phyloP scores from a whole-genome alignment of 2,329 filamentous ascomycete species.

The Trichoderma atrobrunneum region DNA sequence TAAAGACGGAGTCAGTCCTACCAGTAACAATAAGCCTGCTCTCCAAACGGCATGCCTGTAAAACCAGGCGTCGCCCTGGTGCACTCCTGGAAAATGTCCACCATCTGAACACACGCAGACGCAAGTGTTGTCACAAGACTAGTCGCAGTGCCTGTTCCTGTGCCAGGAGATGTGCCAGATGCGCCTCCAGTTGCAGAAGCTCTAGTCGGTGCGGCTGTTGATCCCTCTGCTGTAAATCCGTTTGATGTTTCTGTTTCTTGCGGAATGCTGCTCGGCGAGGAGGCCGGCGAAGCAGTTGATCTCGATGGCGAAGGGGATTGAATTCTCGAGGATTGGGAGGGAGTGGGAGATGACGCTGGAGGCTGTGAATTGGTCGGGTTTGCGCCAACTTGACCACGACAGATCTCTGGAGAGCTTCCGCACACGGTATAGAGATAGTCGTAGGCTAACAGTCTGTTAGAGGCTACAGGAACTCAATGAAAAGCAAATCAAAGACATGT shows the following conservation, averaged over 20 bases:
- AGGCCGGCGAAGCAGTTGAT: neutral
- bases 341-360: neutral
- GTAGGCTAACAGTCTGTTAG: slow-evolving; percentile 25
- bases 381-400: neutral
- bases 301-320: neutral
- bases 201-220: neutral
- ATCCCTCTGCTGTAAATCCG: neutral
- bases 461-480: neutral
- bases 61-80: slow-evolving; percentile 27
- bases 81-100: slow-evolving; percentile 29
- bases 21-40: slow-evolving; percentile 36
- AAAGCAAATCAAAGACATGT: neutral
- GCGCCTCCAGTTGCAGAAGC: neutral
- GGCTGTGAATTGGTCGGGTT: neutral
- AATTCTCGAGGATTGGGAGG: neutral
- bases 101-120: slow-evolving; percentile 29
- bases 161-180: neutral
- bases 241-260: neutral
- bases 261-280: slow-evolving; percentile 3
- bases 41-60: slow-evolving; percentile 25
- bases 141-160: neutral
- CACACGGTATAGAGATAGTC: slow-evolving; percentile 29
- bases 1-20: slow-evolving; percentile 18
- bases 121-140: slow-evolving; percentile 18
- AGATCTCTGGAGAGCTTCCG: slow-evolving; percentile 1